Conservation (phyloP, 2,329 filamentous ascomycete genomes). For the Colletotrichum sidae region DNA sequence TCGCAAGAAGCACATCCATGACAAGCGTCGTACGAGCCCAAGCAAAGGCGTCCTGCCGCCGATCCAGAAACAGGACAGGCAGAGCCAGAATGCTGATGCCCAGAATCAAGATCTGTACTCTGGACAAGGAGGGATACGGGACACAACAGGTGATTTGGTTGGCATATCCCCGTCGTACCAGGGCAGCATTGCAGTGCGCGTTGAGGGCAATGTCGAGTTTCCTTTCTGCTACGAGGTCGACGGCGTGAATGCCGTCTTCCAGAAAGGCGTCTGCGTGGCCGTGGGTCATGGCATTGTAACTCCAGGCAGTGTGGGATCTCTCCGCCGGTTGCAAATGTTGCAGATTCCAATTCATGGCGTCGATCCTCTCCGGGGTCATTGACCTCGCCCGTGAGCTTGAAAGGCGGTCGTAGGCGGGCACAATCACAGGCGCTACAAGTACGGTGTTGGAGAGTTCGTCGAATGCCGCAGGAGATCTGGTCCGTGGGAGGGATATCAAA, state of each 20-base stretch:
- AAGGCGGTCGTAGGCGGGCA: conserved; percentile 57
- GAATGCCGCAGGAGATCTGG: conserved; percentile 19
- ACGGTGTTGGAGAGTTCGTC: conserved; percentile 36
- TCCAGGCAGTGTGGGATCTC: conserved; percentile 60
- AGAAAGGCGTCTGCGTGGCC: conserved; percentile 57
- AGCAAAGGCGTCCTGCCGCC: conserved; percentile 39
- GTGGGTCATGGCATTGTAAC: conserved; percentile 62
- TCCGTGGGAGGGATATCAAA: conserved; percentile 37
- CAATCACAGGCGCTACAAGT: conserved; percentile 56
- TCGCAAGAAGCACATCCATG: conserved; percentile 43
- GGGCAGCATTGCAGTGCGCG: conserved; percentile 61
- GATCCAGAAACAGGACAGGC: conserved; percentile 27
- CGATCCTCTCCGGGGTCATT: conserved; percentile 61
- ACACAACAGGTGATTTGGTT: conserved; percentile 65
- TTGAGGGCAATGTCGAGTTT: conserved; percentile 65
- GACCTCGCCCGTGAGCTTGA: conserved; percentile 52
- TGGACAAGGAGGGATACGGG: conserved; percentile 50
- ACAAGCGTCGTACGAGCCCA: conserved; percentile 39
- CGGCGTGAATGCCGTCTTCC: conserved; percentile 58
- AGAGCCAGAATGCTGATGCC: conserved; percentile 33
- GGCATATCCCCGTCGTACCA: conserved; percentile 50
- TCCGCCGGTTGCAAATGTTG: conserved; percentile 53
- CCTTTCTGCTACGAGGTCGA: conserved; percentile 52
- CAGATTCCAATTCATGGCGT: conserved; percentile 65
- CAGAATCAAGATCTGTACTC: conserved; percentile 42